Evolutionary conservation across 768 basidiomycete genomes (phyloP).

Genomic region (Tylopilus cervinicoccineus): DNA sequence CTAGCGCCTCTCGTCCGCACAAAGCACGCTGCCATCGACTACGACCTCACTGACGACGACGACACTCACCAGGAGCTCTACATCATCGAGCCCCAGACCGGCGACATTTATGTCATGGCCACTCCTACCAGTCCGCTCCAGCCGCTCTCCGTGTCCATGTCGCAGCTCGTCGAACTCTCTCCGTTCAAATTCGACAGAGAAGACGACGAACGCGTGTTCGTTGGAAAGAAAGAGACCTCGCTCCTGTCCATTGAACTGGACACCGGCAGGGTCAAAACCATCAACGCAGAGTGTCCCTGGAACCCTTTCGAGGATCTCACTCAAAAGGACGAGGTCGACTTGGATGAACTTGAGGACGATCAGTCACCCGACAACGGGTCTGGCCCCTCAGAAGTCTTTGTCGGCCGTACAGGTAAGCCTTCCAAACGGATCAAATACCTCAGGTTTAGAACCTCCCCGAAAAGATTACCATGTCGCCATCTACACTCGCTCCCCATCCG

Average conservation of each 20-base stretch:
- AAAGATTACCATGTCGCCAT: constrained; percentile 90
- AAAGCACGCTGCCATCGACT: constrained; percentile 53
- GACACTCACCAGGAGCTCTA: constrained; percentile 65
- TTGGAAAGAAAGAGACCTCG: constrained; percentile 88
- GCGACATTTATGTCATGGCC: constrained; percentile 85
- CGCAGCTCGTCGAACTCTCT: constrained; percentile 87
- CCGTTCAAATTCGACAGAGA: constrained; percentile 65
- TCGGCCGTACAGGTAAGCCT: constrained; percentile 61
- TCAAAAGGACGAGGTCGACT: constrained; percentile 40
- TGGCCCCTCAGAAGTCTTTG: constrained; percentile 46
- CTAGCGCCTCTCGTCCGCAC: constrained; percentile 76
- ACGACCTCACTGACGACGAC: constrained; percentile 54
- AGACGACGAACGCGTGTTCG: constrained; percentile 70
- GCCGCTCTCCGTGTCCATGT: constrained; percentile 87
- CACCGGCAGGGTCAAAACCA: constrained; percentile 74
- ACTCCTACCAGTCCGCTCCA: constrained; percentile 68
- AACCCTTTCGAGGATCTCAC: constrained; percentile 57
- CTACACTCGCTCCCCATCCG: constrained; percentile 46
- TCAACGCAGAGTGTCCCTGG: constrained; percentile 78
- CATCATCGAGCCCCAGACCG: constrained; percentile 92
- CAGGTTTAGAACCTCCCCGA: constrained; percentile 6
- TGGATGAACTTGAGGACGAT: constrained; percentile 58
- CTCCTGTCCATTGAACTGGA: constrained; percentile 70
- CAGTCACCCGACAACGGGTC: constrained; percentile 31
- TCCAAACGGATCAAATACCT: not conserved